These are phyloP conservation scores for Batkoa obscura DNA, from an alignment of 371 early-diverging fungal genomes.

Conservation along the genomic window DNA sequence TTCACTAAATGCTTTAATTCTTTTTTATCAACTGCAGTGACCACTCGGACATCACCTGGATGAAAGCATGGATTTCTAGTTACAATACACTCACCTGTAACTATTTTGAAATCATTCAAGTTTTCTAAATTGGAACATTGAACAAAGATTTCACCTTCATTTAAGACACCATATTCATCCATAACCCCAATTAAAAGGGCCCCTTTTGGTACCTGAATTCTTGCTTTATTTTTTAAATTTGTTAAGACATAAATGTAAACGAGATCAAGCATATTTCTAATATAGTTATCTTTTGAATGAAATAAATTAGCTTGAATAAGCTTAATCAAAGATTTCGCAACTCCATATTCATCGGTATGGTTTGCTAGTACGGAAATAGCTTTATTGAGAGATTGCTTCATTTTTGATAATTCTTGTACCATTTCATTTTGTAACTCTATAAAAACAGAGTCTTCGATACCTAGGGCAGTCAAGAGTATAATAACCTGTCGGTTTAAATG, in stretches of 20 bases:
- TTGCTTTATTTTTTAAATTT: conserved; percentile 43
- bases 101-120: conserved; percentile 9
- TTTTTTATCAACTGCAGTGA: conserved; percentile 36
- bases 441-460: conserved; percentile 33
- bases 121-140: conserved; percentile 14
- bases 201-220: conserved; percentile 42
- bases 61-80: conserved; percentile 60
- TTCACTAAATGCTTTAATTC: conserved; percentile 34
- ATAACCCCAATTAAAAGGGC: conserved; percentile 53
- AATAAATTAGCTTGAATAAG: conserved; percentile 39
- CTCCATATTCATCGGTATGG: conserved; percentile 33
- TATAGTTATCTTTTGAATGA: conserved; percentile 26
- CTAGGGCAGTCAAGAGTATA: conserved; percentile 36
- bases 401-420: conserved; percentile 18
- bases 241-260: conserved; percentile 30
- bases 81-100: conserved; percentile 27
- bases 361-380: conserved; percentile 26
- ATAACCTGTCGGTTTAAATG: conserved; percentile 59
- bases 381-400: conserved; percentile 18
- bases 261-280: conserved; percentile 29
- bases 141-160: conserved; percentile 48
- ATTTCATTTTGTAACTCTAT: conserved; percentile 23
- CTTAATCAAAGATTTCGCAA: conserved; percentile 20
- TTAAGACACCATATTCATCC: conserved; percentile 47
- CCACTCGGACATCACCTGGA: conserved; percentile 63